These are phyloP conservation scores for Rhytidhysteron rufulum DNA, from an alignment of 2,329 filamentous ascomycete species.

Conservation along the genomic window DNA sequence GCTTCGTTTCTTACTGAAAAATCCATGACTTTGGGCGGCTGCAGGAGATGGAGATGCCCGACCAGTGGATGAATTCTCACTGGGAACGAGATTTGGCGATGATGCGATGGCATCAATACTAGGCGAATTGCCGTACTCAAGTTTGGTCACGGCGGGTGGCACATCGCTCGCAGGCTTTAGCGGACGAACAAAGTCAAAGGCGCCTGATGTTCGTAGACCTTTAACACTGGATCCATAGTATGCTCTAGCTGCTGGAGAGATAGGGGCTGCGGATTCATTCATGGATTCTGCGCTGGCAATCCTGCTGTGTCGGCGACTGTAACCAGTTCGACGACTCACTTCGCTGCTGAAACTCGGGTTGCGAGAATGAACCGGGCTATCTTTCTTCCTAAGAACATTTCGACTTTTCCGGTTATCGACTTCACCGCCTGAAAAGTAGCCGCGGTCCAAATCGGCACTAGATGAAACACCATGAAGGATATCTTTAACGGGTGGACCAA, in stretches of 20 bases:
- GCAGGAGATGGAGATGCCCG: conserved; percentile 44
- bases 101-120: conserved; percentile 44
- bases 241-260: conserved; percentile 62
- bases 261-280: conserved; percentile 50
- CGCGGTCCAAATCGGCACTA: conserved; percentile 68
- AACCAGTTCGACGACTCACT: conserved; percentile 54
- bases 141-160: conserved; percentile 55
- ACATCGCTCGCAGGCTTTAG: conserved; percentile 38
- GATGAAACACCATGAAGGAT: conserved; percentile 26
- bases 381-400: conserved; percentile 74
- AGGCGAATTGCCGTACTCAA: conserved; percentile 48
- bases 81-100: conserved; percentile 37
- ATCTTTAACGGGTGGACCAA: conserved; percentile 18
- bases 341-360: conserved; percentile 71
- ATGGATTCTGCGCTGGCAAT: conserved; percentile 76
- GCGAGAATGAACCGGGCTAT: conserved; percentile 59
- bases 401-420: conserved; percentile 66
- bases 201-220: conserved; percentile 44
- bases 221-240: conserved; percentile 57
- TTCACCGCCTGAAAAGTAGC: conserved; percentile 91
- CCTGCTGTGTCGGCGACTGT: conserved; percentile 66
- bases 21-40: conserved; percentile 28
- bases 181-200: conserved; percentile 40
- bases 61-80: conserved; percentile 48
- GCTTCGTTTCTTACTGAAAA: conserved; percentile 44